phyloP scores from a whole-genome alignment of 495 filamentous ascomycete species.

The Xylaria scruposa region DNA sequence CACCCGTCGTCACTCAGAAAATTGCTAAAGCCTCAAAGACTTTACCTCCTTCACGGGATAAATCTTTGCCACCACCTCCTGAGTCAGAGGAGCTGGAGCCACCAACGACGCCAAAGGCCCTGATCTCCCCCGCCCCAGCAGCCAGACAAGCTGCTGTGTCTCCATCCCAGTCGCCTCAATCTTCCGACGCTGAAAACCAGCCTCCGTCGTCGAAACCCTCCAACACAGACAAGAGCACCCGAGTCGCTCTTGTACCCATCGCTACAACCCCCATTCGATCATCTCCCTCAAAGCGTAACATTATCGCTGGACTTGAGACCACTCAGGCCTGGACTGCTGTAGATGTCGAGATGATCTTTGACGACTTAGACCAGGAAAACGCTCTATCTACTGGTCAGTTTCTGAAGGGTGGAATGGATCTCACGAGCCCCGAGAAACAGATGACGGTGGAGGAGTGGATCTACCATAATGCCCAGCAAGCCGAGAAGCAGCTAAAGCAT shows the following conservation, averaged over 20 bases:
- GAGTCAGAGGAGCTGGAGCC: slow-evolving; percentile 35
- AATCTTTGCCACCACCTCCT: slow-evolving; percentile 40
- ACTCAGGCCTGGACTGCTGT: slow-evolving; percentile 72
- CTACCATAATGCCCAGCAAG: slow-evolving; percentile 74
- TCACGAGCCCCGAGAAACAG: slow-evolving; percentile 79
- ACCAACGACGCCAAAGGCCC: slow-evolving; percentile 46
- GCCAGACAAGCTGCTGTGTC: slow-evolving; percentile 50
- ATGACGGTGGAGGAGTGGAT: slow-evolving; percentile 98
- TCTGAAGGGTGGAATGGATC: slow-evolving; percentile 55
- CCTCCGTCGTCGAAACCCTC: slow-evolving; percentile 69
- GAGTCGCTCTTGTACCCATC: slow-evolving; percentile 57
- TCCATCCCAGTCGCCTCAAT: slow-evolving; percentile 71
- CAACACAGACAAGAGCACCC: slow-evolving; percentile 40
- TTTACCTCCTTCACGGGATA: slow-evolving; percentile 34
- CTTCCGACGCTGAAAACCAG: slow-evolving; percentile 82
- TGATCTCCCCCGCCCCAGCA: slow-evolving; percentile 38
- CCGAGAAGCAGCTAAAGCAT: slow-evolving; percentile 75
- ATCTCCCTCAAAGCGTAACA: slow-evolving; percentile 71
- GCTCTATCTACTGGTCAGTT: slow-evolving; percentile 44
- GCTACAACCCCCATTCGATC: slow-evolving; percentile 59
- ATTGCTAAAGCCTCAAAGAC: slow-evolving; percentile 22
- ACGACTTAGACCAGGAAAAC: slow-evolving; percentile 63
- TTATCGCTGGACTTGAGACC: slow-evolving; percentile 64
- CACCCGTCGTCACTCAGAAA: slow-evolving; percentile 17
- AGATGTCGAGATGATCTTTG: slow-evolving; percentile 72